A percentile compares a stretch with the other conserved stretches of the same genome.
These are phyloP conservation scores for Ottelia alismoides DNA, from an alignment of 106 monocot genomes.

Conservation along the genomic window DNA sequence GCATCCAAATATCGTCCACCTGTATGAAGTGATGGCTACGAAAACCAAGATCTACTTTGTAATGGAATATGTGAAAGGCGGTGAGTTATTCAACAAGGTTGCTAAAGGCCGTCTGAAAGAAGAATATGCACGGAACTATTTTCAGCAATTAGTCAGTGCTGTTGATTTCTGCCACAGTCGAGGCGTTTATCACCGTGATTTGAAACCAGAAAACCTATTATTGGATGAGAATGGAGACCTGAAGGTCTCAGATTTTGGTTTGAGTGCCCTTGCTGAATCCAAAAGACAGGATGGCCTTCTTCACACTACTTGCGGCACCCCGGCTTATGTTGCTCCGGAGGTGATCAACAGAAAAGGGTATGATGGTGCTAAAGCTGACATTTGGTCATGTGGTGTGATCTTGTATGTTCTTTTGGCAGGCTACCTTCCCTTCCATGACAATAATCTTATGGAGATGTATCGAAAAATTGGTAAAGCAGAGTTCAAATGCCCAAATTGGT, in stretches of 20 bases:
- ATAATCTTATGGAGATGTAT: conserved; percentile 9
- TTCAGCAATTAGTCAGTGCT: conserved; percentile 9
- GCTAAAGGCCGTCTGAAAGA: conserved; percentile 9
- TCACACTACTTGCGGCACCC: conserved; percentile 13
- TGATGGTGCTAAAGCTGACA: conserved; percentile 7
- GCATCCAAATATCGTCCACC: conserved; percentile 7
- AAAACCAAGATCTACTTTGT: conserved; percentile 11
- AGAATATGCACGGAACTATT: conserved; percentile 2
- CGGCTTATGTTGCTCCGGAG: conserved; percentile 13
- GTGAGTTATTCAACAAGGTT: conserved; percentile 11
- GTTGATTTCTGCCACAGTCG: conserved; percentile 10
- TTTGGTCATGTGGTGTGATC: conserved; percentile 11
- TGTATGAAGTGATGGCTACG: conserved; percentile 8
- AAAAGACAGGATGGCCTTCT: conserved; percentile 7
- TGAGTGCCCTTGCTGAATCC: conserved; percentile 7
- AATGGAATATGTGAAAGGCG: conserved; percentile 15
- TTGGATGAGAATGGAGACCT: conserved; percentile 10
- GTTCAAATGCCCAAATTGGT: conserved; percentile 9
- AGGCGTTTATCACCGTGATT: conserved; percentile 11
- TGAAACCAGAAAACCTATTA: conserved; percentile 12
- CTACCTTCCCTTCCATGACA: conserved; percentile 6
- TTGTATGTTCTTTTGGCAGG: conserved; percentile 9
- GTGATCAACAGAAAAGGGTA: conserved; percentile 9
- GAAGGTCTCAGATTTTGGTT: conserved; percentile 12
- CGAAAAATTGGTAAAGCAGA: conserved; percentile 5